Evolutionary conservation across 2,329 filamentous ascomycete genomes (phyloP), one percentile per base, ranked within the genome.

Genomic region (Xylariaceae sp.): DNA sequence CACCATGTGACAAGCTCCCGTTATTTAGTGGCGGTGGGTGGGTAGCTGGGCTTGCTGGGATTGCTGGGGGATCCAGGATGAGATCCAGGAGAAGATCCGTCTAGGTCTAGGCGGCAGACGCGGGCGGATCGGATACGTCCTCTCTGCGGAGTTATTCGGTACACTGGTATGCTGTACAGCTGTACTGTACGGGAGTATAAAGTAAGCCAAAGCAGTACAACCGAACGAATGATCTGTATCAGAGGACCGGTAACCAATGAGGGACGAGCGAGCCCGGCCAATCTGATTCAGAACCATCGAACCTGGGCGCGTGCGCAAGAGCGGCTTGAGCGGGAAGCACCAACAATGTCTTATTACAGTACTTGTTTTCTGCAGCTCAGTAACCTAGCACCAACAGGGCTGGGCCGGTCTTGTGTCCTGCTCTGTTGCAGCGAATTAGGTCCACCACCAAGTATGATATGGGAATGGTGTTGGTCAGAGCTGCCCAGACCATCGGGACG

Each of bases 111-210:
- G 52, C 55, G 48, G 55, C 58, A 57, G 58, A 53, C 49, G 58
- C 55, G 55, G 58, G 55, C 53, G 28, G 52, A 48, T 61, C 54
- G 52, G 57, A 59, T 52, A 53, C 52, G 58, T 48, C 33, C 36
- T 52, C 26, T 21, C 17, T 28, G 28, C 36, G 6, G 17, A 19
- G 36, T 21, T 12, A n/a, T 43, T 53, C 43, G n/a, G 29, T 47
- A 53, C 29, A 44, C 28, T 44, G 41, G 19, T 16, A 31, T 24
- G 44, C n/a, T n/a, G n/a, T n/a, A n/a, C n/a, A n/a, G n/a, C n/a
- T n/a, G n/a, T n/a, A n/a, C n/a, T n/a, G n/a, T n/a, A n/a, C n/a
- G n/a, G n/a, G n/a, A n/a, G n/a, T n/a, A n/a, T n/a, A 52, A 23
- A 41, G 36, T 37, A 46, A 50, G 44, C 29, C 37, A 53, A 37